A percentile compares a stretch with the other conserved stretches of the same genome.
phyloP scores from a whole-genome alignment of 1,139 yeast species.

The Spathaspora sp. region DNA sequence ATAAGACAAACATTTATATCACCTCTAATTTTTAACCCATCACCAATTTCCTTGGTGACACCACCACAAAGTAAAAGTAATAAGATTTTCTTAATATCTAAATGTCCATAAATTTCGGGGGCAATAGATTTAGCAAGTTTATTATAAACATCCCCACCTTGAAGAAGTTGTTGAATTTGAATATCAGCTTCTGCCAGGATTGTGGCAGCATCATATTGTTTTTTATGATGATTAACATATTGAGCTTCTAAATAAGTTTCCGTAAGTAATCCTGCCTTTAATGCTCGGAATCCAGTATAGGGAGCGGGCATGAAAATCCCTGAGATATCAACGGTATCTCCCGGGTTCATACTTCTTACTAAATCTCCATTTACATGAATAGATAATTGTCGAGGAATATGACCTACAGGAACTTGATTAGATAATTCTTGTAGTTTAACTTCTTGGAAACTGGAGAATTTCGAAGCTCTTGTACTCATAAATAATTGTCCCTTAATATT shows the following conservation, averaged over 20 bases:
- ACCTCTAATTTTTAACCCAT: constrained; percentile 97
- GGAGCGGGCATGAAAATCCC: constrained; percentile 95
- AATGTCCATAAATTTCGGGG: constrained; percentile 94
- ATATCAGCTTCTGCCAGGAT: constrained; percentile 56
- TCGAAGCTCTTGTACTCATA: constrained; percentile 94
- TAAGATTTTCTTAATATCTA: constrained; percentile 89
- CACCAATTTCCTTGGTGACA: constrained; percentile 91
- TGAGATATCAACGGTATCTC: constrained; percentile 89
- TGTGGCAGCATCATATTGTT: constrained; percentile 72
- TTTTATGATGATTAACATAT: constrained; percentile 80
- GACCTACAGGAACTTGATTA: constrained; percentile 96
- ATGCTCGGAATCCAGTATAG: constrained; percentile 90
- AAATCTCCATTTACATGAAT: constrained; percentile 88
- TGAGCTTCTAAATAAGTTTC: constrained; percentile 94
- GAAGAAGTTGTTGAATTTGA: constrained; percentile 49
- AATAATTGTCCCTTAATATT: constrained; percentile 85
- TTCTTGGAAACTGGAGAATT: constrained; percentile 93
- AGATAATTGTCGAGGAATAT: constrained; percentile 85
- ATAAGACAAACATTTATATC: constrained; percentile 93
- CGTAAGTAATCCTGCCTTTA: constrained; percentile 88
- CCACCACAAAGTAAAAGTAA: constrained; percentile 88
- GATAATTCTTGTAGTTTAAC: constrained; percentile 93
- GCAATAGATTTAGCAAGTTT: constrained; percentile 88
- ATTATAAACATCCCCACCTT: constrained; percentile 69
- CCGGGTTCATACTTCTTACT: constrained; percentile 87